phyloP scores from a whole-genome alignment of 345 rosid species.

The Camelina sativa region DNA sequence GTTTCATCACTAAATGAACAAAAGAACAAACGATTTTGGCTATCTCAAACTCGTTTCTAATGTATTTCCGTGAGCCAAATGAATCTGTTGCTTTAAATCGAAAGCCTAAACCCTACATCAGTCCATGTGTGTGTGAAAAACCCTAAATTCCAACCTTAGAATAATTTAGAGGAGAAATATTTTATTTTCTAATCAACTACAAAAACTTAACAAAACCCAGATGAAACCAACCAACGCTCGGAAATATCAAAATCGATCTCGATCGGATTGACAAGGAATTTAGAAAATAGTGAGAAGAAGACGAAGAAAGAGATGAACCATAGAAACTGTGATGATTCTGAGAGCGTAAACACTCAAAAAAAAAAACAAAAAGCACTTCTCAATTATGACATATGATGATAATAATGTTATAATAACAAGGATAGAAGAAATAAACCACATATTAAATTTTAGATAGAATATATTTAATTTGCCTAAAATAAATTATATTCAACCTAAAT shows the following conservation, averaged over 20 bases:
- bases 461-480: background rate
- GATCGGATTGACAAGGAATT: background rate
- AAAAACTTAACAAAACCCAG: too few relatives aligned
- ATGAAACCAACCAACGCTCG: background rate
- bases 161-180: too few relatives aligned
- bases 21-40: background rate
- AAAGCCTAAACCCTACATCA: conserved; percentile 21
- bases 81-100: background rate
- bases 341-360: background rate
- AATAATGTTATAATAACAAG: too few relatives aligned
- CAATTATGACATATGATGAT: background rate
- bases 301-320: background rate
- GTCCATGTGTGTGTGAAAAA: conserved; percentile 40
- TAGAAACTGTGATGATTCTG: background rate
- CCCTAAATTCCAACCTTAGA: conserved; percentile 32
- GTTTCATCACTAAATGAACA: background rate
- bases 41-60: background rate
- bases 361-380: too few relatives aligned
- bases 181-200: background rate
- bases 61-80: background rate
- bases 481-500: background rate
- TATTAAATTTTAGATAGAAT: too few relatives aligned
- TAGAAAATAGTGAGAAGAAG: background rate
- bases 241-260: background rate
- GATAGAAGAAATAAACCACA: too few relatives aligned